These are phyloP conservation scores for Metschnikowia cerradonensis DNA, from an alignment of 805 yeast genomes.

Conservation along the genomic window DNA sequence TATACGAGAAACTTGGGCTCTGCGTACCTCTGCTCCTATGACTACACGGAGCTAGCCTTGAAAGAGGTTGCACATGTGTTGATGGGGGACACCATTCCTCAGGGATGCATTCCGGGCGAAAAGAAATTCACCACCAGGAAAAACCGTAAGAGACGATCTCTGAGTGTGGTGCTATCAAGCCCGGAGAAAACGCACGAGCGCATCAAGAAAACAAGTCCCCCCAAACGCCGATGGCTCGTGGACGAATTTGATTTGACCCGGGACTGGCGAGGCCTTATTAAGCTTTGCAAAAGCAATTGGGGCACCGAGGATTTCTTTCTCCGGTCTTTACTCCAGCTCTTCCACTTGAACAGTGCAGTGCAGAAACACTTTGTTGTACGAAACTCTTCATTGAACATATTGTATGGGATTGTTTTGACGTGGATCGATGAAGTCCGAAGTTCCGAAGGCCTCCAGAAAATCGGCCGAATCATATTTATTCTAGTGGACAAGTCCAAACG, in stretches of 20 bases:
- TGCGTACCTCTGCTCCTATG: constrained; percentile 57
- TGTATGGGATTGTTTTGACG: constrained; percentile 52
- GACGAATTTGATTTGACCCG: constrained; percentile 49
- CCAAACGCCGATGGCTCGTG: constrained; percentile 51
- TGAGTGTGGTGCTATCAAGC: constrained; percentile 12
- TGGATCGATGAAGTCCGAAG: constrained; percentile 40
- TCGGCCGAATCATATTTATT: constrained; percentile 45
- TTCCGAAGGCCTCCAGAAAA: constrained; percentile 8
- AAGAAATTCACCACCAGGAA: constrained; percentile 28
- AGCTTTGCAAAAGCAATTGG: constrained; percentile 39
- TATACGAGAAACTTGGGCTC: constrained; percentile 52
- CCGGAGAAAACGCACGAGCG: constrained; percentile 5
- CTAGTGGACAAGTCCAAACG: constrained; percentile 53
- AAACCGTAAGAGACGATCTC: constrained; percentile 22
- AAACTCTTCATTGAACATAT: constrained; percentile 50
- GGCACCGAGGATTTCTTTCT: constrained; percentile 25
- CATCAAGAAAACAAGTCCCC: constrained; percentile 15
- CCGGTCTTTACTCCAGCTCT: constrained; percentile 27
- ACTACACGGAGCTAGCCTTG: constrained; percentile 51
- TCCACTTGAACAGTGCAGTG: constrained; percentile 24
- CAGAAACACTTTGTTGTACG: constrained; percentile 53
- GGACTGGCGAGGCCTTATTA: constrained; percentile 47
- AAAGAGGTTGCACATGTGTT: constrained; percentile 46
- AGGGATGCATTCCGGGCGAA: constrained; percentile 57
- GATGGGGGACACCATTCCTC: constrained; percentile 51